Evolutionary conservation across 805 yeast genomes (phyloP), one percentile per base, ranked within the genome.

Genomic region (Metschnikowia peoriensis): DNA sequence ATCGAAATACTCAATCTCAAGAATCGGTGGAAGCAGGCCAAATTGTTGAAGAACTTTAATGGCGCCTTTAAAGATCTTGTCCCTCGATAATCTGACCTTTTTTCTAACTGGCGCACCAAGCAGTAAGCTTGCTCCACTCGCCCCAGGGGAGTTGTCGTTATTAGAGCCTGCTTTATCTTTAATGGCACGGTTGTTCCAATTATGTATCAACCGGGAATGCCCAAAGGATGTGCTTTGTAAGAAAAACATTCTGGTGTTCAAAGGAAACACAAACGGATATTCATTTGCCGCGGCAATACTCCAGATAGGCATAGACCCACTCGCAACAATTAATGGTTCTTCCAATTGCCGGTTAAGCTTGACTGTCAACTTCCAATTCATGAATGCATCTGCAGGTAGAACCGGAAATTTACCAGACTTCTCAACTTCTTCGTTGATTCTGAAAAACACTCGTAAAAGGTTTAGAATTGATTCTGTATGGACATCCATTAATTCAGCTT

Each of bases 221-320:
- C 98, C 98, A 72, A 88, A 92, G 0, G 97, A 91, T 0, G 97
- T 89, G 7, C 92, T 84, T 59, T 88, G 93, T 50, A 93, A 68
- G 61, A 89, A 90, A 57, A 84, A 80, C 41, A 88, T 75, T 53
- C 97, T 78, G 0, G 94, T 82, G 47, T 86, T 94, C 42, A 93
- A 71, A 0, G 98, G 97, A 63, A 89, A 89, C 43, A 93, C 63
- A 60, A 93, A 93, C 11, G 96, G 89, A 61, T 79, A 90, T 16
- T 81, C 77, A 49, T 85, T 77, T 0, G 96, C 84, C n/a, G 90
- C 70, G 53, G 81, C 79, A 37, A 88, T 79, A 17, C 86, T 79
- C 98, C 98, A 93, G 7, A 80, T 81, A 0, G 98, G 98, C 40
- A 93, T 66, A 1, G 88, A 80, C 0, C 93, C 94, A 65, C 96